Base-by-base conservation (phyloP, 306 rosid species). In the Spatholobus suberectus region DNA sequence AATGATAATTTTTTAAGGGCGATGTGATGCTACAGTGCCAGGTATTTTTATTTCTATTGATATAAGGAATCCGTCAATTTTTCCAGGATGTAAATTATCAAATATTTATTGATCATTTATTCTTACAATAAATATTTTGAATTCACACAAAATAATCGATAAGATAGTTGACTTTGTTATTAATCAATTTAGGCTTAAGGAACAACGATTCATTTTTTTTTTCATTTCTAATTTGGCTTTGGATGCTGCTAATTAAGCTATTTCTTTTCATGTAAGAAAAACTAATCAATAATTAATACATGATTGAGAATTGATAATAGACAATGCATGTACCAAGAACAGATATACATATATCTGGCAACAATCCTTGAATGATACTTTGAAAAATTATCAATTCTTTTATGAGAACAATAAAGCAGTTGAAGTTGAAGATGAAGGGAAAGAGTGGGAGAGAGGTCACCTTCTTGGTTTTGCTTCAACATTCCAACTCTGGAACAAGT, bases 361-460 rank as follows among this genome's bases (percentile, higher is more conserved):
- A 59, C 79, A 41, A 57, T 75, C 38, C 55, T 37, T 55, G 57
- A 40, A n/a, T 40, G 57, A 51, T 52, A 32, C 63, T 73, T 47
- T 29, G 63, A 27, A 29, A 27, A 51, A n/a, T 8, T 20, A n/a
- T 70, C 4, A 13, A 26, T 18, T 43, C 24, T 15, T 47, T 18
- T 70, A 62, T 32, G 34, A 73, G 46, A 73, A 69, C 77, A 79
- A 76, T 62, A 47, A 46, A 78, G 75, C 74, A 44, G 84, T 66
- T 71, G 49, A 85, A 41, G 52, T 32, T 57, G 78, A 69, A 68
- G 72, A 13, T 14, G 46, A 72, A 54, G 54, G 49, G 65, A 57
- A 44, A 52, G 35, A 84, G 94, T 94, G 92, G 98, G 98, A 85
- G 98, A 78, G 87, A 86, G 88, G 97, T 94, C 98, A 81, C 86